Base-by-base conservation (phyloP, 2,329 filamentous ascomycete genomes). In the Cordyceps cateniannulata region DNA sequence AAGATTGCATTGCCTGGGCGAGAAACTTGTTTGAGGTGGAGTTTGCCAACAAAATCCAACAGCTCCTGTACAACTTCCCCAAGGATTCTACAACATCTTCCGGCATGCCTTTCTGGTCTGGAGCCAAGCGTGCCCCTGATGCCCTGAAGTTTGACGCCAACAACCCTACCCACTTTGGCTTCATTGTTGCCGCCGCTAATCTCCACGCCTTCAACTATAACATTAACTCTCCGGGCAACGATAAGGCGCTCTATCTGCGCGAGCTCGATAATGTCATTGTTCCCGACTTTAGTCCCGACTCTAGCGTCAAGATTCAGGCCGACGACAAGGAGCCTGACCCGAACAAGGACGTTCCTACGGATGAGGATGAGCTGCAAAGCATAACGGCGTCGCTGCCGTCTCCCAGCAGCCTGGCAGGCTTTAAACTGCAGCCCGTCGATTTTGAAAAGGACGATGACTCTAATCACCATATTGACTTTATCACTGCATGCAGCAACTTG, bases 371-470 rank as follows among this genome's bases (percentile, higher is more conserved):
- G 69, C 77, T 97, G 22, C 79, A 90, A 66, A 83, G 85, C 63
- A 85, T 99, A 53, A 82, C 86, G 18, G 79, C 84, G 18, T 83
- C 85, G 63, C 81, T 99, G 35, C 95, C 95, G 1, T 79, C 87
- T 5, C 87, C 93, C 18, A 93, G 89, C 72, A 85, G 86, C 45
- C 79, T 99, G 54, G 88, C 90, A 27, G 92, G 91, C 38, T 96
- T 96, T 82, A 93, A 93, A 76, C 79, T 99, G 57, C 85, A 87
- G 61, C 90, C 93, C 3, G 95, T 98, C 6, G 95, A 98, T 69
- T 99, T 99, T 69, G 92, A 99, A 77, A 99, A 99, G 81, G 95
- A 99, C 66, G 95, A 99, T 69, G 96, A 99, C 74, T 91, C 89
- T 55, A 99, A 99, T 75, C 86, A 95, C 75, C 95, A 99, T 79